phyloP scores from a whole-genome alignment of 441 rosid genomes.

The Cnidoscolus chayamansa region DNA sequence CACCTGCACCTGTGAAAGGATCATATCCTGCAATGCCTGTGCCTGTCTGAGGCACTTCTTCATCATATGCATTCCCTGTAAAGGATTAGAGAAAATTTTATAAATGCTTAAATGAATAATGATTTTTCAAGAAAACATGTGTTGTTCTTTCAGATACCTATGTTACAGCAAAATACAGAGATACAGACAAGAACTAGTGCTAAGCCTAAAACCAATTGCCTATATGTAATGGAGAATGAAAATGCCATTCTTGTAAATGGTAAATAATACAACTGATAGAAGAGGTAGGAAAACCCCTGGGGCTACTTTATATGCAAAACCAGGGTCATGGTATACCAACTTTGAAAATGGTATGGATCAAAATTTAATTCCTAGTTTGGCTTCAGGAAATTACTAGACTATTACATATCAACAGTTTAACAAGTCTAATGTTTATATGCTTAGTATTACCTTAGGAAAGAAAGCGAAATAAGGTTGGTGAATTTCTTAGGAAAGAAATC shows the following conservation, averaged over 20 bases:
- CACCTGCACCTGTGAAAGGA: conserved; percentile 2
- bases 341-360: conserved; percentile 6
- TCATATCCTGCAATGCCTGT: conserved; percentile 18
- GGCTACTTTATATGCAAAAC: conserved; percentile 27
- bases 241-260: conserved; percentile 41
- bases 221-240: conserved; percentile 2
- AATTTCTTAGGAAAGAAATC: conserved; percentile 13
- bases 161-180: conserved; percentile 30
- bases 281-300: conserved; percentile 12
- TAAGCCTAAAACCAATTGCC: conserved; percentile 27
- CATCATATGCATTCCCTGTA: conserved; percentile 40
- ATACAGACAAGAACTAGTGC: conserved; percentile 24
- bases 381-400: neutral
- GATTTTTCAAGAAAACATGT: neutral
- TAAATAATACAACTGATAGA: conserved; percentile 20
- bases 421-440: conserved; percentile 1
- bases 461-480: conserved; percentile 17
- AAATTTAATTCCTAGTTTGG: conserved; percentile 15
- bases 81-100: conserved; percentile 12
- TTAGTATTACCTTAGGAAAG: neutral
- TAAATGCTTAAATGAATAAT: neutral
- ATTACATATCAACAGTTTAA: neutral
- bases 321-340: conserved; percentile 9
- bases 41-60: conserved; percentile 30
- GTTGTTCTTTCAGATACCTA: conserved; percentile 29